These are phyloP conservation scores for Cenchrus purpureus DNA, from an alignment of 176 grass and related monocot genomes.

Conservation along the genomic window DNA sequence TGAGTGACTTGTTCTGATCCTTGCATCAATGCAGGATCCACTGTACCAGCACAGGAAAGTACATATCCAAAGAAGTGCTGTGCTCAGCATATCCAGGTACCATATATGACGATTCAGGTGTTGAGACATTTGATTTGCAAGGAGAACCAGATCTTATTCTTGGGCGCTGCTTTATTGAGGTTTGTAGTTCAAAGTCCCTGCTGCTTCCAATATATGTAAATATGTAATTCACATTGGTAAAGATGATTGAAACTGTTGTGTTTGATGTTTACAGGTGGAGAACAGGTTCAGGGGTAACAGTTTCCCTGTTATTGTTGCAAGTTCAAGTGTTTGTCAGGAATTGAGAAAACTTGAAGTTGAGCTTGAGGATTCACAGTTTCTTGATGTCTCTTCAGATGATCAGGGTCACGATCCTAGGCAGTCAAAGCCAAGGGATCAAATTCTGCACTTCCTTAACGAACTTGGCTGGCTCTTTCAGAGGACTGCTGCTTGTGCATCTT, in stretches of 20 bases:
- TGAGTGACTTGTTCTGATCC: conserved; percentile 3
- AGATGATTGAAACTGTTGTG: conserved; percentile 42
- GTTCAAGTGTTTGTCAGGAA: conserved; percentile 73
- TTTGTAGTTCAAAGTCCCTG: conserved; percentile 3
- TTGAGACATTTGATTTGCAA: conserved; percentile 87
- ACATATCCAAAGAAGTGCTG: conserved; percentile 86
- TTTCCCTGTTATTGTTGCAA: conserved; percentile 89
- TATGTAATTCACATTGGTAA: conserved; percentile 22
- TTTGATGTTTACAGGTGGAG: conserved; percentile 77
- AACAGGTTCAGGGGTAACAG: conserved; percentile 98
- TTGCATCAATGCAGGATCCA: conserved; percentile 71
- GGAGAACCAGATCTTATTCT: conserved; percentile 63
- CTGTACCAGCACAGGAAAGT: conserved; percentile 87
- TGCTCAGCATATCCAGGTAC: conserved; percentile 92
- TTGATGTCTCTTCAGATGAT: conserved; percentile 62
- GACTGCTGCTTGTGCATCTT: conserved; percentile 37
- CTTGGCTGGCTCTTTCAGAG: conserved; percentile 98
- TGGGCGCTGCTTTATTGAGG: conserved; percentile 96
- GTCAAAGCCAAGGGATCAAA: conserved; percentile 59
- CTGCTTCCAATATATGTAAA: conserved; percentile 5
- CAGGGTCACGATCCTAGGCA: conserved; percentile 45
- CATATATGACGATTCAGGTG: conserved; percentile 97
- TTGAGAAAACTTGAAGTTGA: conserved; percentile 80
- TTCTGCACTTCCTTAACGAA: conserved; percentile 93
- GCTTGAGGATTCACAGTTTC: conserved; percentile 60